Base-by-base conservation (phyloP, 2,329 filamentous ascomycete species). In the Fusarium nurragi region DNA sequence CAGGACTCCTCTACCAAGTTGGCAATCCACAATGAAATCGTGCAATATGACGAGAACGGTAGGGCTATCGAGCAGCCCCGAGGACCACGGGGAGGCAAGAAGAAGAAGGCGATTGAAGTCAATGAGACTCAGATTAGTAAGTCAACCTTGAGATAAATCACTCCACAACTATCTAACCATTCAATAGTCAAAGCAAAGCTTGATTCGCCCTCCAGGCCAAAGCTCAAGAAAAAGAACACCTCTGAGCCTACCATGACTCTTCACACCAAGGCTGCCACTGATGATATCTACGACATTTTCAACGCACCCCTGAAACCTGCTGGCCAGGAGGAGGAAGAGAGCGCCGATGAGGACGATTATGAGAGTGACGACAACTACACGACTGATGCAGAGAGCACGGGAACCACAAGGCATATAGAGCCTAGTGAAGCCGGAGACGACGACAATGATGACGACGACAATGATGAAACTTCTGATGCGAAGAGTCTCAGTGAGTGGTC, bases 211-310 rank as follows among this genome's bases (percentile, higher is more conserved):
- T 91, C 91, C 1, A 87, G 89, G n/a, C 88, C 88, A 5, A 98
- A 96, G 77, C 84, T 94, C 53, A 90, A 89, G 65, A 92, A 92
- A 76, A 95, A 91, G 75, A 89, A 88, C 68, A 67, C 77, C 3
- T 81, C 84, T 48, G 94, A 98, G 77, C 92, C 94, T n/a, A 99
- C 95, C 3, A 97, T 99, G 94, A 99, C 95, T 1, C 87, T 99
- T 67, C 93, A 98, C 74, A 99, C 95, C 13, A 92, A 88, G 70
- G 94, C 95, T 66, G 95, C 95, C 6, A 97, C 94, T 63, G 94
- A 98, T 70, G 95, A 99, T 70, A 97, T 99, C 49, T 98, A 98
- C 72, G 93, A 93, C 56, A 92, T 99, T 44, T 99, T 98, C 79
- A 98, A 95, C 72, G 91, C 95, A 56, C 94, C 95, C 3, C 50